Evolutionary conservation across 768 basidiomycete species (phyloP).

Genomic region (Lactarius deliciosus): DNA sequence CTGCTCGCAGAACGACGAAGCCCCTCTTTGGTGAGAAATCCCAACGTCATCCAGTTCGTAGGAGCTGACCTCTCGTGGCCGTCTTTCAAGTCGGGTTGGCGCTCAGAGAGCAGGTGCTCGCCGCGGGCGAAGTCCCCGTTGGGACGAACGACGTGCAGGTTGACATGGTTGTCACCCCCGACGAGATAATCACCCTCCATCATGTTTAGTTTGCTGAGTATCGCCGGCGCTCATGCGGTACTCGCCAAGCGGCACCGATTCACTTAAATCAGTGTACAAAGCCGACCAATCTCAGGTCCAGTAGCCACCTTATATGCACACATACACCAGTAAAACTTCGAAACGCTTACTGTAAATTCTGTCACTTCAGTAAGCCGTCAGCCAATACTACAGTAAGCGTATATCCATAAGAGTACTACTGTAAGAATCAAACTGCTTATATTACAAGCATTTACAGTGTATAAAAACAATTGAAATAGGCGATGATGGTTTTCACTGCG

Average conservation of each 20-base stretch:
- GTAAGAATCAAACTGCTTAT: too few relatives aligned
- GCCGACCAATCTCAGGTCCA: neutral
- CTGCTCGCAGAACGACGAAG: slow-evolving; percentile 40
- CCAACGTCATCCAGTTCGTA: slow-evolving; percentile 21
- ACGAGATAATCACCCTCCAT: slow-evolving; percentile 36
- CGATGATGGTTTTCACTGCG: too few relatives aligned
- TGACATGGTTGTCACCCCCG: slow-evolving; percentile 57
- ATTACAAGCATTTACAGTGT: too few relatives aligned
- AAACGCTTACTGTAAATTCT: too few relatives aligned
- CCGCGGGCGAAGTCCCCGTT: slow-evolving; percentile 51
- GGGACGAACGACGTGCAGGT: slow-evolving; percentile 61
- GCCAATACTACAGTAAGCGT: too few relatives aligned
- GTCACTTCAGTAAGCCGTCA: too few relatives aligned
- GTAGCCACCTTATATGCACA: neutral
- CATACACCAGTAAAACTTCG: too few relatives aligned
- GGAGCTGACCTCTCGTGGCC: slow-evolving; percentile 8
- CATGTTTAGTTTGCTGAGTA: neutral
- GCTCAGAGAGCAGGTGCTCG: slow-evolving; percentile 61
- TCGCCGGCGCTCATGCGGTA: neutral
- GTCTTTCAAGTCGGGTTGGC: slow-evolving; percentile 56
- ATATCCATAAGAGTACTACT: too few relatives aligned
- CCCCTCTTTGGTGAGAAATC: slow-evolving; percentile 58
- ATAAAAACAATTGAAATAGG: too few relatives aligned
- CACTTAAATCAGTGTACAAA: neutral
- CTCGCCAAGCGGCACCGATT: neutral